phyloP scores from a whole-genome alignment of 73 alveolate genomes.

The Paramecium pentaurelia region DNA sequence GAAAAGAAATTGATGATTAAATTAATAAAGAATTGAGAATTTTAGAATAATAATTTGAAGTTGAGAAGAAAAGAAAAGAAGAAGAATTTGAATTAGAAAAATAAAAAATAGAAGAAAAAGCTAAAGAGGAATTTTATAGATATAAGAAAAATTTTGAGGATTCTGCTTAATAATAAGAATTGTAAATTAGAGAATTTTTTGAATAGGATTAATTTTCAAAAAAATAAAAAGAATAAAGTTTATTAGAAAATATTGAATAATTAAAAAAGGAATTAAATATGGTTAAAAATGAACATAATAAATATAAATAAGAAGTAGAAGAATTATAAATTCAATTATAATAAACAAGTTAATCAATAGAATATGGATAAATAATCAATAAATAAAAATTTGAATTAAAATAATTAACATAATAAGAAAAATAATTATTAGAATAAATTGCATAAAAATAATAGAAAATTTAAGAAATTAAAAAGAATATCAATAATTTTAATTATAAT shows the following conservation, averaged over 20 bases:
- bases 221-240: not conserved
- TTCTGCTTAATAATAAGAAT: slow-evolving; percentile 6
- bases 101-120: slow-evolving; percentile 12
- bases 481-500: not conserved
- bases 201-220: slow-evolving; percentile 5
- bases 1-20: slow-evolving; percentile 34
- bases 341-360: not conserved
- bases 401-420: not conserved
- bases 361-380: not conserved
- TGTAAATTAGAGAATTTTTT: not conserved
- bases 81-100: slow-evolving; percentile 32
- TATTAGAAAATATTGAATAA: not conserved
- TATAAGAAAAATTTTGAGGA: slow-evolving; percentile 31
- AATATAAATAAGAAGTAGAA: not conserved
- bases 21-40: slow-evolving; percentile 9
- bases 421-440: not conserved
- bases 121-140: not conserved
- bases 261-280: not conserved
- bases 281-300: not conserved
- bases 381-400: slow-evolving; percentile 31
- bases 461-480: slow-evolving; percentile 1
- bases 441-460: not conserved
- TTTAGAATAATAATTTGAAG: slow-evolving; percentile 7
- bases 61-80: slow-evolving; percentile 19
- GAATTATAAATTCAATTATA: not conserved